Evolutionary conservation across 2,329 filamentous ascomycete species (phyloP).

Genomic region (Colletotrichum musae): DNA sequence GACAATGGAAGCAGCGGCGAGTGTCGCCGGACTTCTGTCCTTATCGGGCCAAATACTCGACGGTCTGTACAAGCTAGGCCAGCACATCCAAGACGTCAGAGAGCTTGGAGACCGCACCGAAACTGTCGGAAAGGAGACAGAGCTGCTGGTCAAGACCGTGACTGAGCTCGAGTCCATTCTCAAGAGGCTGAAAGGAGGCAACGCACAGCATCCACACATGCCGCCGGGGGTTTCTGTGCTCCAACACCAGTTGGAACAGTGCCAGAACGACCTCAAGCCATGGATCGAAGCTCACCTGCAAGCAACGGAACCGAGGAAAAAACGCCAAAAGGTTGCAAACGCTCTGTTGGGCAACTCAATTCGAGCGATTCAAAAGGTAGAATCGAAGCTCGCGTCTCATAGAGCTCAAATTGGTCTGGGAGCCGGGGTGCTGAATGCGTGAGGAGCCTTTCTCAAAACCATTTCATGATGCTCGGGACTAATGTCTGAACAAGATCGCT

Average conservation of each 20-base stretch:
- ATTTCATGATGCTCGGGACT: not conserved
- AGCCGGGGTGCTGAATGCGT: not conserved
- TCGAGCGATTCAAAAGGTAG: not conserved
- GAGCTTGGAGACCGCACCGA: not conserved
- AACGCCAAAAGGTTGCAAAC: not conserved
- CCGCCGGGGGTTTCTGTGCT: not conserved
- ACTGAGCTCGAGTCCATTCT: not conserved
- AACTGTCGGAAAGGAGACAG: not conserved
- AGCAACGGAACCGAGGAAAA: not conserved
- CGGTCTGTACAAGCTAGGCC: constrained; percentile 7
- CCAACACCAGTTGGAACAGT: not conserved
- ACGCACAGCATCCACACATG: not conserved
- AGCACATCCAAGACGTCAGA: not conserved
- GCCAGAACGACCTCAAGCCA: not conserved
- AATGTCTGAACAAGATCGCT: not conserved
- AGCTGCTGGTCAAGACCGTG: not conserved
- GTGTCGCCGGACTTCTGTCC: constrained; percentile 7
- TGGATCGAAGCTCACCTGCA: not conserved
- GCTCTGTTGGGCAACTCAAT: not conserved
- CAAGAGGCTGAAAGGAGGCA: not conserved
- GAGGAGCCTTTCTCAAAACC: not conserved
- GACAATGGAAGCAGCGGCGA: constrained; percentile 1
- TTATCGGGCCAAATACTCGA: not conserved
- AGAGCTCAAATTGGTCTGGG: not conserved
- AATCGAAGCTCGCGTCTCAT: not conserved